A percentile compares a stretch with the other conserved stretches of the same genome.
phyloP scores from a whole-genome alignment of 352 stramenopile genomes.

The Albugo candida region DNA sequence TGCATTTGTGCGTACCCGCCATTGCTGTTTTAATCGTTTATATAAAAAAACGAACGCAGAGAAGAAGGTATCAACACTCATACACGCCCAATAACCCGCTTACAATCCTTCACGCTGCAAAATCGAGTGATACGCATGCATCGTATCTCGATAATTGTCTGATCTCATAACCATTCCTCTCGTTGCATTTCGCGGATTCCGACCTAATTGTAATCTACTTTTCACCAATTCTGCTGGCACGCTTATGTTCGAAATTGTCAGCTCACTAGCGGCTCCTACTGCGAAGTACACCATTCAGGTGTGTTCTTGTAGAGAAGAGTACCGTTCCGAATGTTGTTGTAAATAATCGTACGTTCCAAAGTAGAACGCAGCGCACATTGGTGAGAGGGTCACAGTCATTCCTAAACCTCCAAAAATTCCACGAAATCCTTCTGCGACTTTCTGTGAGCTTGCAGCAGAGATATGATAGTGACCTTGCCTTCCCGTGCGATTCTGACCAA shows the following conservation, averaged over 20 bases:
- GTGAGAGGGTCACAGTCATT: conserved; percentile 55
- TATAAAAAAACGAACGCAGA: conserved; percentile 76
- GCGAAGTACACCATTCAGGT: conserved; percentile 43
- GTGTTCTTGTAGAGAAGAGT: conserved; percentile 17
- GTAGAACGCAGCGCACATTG: conserved; percentile 49
- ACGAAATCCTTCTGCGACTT: conserved; percentile 25
- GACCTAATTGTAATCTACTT: conserved; percentile 44
- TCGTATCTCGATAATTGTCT: conserved; percentile 43
- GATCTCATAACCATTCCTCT: conserved; percentile 45
- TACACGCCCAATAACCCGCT: conserved; percentile 45
- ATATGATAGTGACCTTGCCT: not conserved
- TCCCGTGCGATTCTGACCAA: not conserved
- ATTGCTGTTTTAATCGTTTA: conserved; percentile 35
- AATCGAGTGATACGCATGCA: conserved; percentile 41
- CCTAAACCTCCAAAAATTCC: conserved; percentile 50
- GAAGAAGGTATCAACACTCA: conserved; percentile 65
- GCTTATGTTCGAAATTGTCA: conserved; percentile 42
- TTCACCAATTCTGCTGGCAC: conserved; percentile 74
- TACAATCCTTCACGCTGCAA: conserved; percentile 52
- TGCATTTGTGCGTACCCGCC: conserved; percentile 10
- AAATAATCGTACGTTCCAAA: conserved; percentile 65
- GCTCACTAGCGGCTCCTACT: conserved; percentile 38
- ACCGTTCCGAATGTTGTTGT: conserved; percentile 14
- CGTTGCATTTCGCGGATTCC: conserved; percentile 45
- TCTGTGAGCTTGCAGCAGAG: not conserved